Conservation (phyloP, 495 filamentous ascomycete genomes). For the Neurospora sp. region DNA sequence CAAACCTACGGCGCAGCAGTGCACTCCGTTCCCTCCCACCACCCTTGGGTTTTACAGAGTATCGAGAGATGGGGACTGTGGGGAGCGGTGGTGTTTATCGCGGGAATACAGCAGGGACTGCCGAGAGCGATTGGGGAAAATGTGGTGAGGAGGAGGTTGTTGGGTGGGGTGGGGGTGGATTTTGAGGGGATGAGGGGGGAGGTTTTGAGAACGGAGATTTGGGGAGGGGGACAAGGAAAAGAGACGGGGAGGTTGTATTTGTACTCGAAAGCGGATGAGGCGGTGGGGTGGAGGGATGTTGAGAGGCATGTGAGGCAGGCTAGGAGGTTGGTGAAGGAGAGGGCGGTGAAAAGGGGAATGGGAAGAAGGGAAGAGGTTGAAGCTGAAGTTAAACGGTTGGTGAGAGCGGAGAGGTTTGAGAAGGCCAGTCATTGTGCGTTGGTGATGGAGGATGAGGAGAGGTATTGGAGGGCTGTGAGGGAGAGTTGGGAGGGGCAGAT, state of each 20-base stretch:
- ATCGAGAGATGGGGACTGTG: not conserved
- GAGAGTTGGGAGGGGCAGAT: constrained; percentile 12
- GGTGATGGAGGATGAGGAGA: constrained; percentile 5
- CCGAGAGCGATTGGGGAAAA: constrained; percentile 12
- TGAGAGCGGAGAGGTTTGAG: not conserved
- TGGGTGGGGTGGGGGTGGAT: constrained; percentile 13
- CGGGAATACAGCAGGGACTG: constrained; percentile 15
- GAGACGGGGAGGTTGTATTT: constrained; percentile 18
- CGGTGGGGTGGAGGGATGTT: constrained; percentile 24
- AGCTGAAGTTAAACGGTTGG: constrained; percentile 17
- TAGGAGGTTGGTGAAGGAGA: not conserved
- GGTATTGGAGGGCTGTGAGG: constrained; percentile 17
- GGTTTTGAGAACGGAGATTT: constrained; percentile 9
- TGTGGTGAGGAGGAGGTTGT: constrained; percentile 6
- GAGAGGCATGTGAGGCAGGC: constrained; percentile 13
- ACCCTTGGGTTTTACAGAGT: not conserved
- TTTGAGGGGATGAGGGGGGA: constrained; percentile 13
- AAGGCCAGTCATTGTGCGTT: constrained; percentile 26
- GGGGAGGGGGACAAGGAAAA: constrained; percentile 10
- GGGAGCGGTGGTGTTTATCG: not conserved
- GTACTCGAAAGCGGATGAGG: constrained; percentile 24
- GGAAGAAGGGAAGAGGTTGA: constrained; percentile 9
- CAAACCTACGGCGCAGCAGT: not conserved
- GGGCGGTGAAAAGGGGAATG: constrained; percentile 4
- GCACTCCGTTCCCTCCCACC: not conserved